Percentiles rank a stretch among this genome's conserved stretches.
Evolutionary conservation across 2,329 filamentous ascomycete species (phyloP).

Genomic region (Trichophyton simii): DNA sequence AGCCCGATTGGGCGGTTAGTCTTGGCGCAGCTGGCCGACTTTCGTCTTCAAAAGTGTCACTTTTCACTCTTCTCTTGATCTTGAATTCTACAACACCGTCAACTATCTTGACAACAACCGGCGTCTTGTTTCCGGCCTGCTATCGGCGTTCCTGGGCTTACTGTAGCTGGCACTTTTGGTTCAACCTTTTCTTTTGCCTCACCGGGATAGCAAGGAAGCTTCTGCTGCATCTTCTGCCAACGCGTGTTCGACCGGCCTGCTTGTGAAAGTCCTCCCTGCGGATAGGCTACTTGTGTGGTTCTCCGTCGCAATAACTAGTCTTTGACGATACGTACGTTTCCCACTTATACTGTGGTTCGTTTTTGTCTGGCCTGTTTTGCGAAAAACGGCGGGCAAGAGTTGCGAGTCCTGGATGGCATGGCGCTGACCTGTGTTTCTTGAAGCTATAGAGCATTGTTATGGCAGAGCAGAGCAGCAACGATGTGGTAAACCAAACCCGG

Average conservation of each 20-base stretch:
- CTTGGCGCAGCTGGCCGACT: conserved; percentile 2
- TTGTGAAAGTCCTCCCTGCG: neutral
- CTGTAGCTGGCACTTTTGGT: neutral
- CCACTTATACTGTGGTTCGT: neutral
- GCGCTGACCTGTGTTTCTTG: conserved; percentile 26
- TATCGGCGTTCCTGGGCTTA: neutral
- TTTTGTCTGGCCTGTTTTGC: neutral
- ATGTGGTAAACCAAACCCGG: conserved; percentile 60
- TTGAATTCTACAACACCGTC: conserved; percentile 2
- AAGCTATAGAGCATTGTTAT: conserved; percentile 47
- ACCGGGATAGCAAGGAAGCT: neutral
- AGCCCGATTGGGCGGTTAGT: neutral
- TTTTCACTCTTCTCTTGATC: neutral
- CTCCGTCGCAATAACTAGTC: conserved; percentile 32
- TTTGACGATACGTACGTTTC: conserved; percentile 24
- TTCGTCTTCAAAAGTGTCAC: neutral
- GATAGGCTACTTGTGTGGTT: conserved; percentile 19
- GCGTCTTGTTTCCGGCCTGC: conserved; percentile 2
- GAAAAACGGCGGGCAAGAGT: neutral
- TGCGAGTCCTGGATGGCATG: neutral
- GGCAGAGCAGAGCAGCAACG: conserved; percentile 57
- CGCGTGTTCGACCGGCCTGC: conserved; percentile 1
- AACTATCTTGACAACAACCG: conserved; percentile 3
- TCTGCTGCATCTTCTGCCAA: neutral
- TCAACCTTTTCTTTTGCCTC: neutral